A percentile compares a stretch with the other conserved stretches of the same genome.
Conservation (phyloP, 2,329 filamentous ascomycete genomes). For the Scytalidium sp. region DNA sequence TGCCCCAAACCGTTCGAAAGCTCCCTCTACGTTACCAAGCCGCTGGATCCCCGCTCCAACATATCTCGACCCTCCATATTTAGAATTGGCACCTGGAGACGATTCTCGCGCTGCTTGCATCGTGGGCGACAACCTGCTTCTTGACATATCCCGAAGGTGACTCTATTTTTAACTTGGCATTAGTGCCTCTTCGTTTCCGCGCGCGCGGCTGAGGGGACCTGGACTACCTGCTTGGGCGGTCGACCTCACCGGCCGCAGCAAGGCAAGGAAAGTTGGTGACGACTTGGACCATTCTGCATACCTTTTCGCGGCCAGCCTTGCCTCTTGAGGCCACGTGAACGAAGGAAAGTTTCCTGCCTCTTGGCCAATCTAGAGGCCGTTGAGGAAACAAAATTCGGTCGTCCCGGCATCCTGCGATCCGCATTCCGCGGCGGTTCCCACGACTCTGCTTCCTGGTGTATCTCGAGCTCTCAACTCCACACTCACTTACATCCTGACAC, state of each 20-base stretch:
- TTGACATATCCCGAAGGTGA: background rate
- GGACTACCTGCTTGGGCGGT: background rate
- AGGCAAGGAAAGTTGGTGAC: background rate
- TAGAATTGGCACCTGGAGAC: background rate
- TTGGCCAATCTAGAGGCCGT: background rate
- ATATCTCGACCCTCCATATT: background rate
- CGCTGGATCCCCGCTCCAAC: constrained; percentile 15
- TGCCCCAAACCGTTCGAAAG: constrained; percentile 18
- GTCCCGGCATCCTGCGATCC: background rate
- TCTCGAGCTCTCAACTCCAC: no score
- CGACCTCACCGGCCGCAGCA: background rate
- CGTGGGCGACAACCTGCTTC: background rate
- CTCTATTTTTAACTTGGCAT: background rate
- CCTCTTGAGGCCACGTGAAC: background rate
- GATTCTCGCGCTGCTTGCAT: background rate
- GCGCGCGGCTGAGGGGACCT: background rate
- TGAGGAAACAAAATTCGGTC: background rate
- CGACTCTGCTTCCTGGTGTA: no score
- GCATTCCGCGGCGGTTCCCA: background rate
- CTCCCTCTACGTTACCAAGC: constrained; percentile 23
- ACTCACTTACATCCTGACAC: no score
- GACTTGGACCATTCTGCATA: background rate
- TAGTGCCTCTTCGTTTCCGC: background rate
- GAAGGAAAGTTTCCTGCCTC: background rate
- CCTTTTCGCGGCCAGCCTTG: background rate